These are phyloP conservation scores for Monilinia vaccinii-corymbosi DNA, from an alignment of 2,329 filamentous ascomycete genomes.

Conservation along the genomic window DNA sequence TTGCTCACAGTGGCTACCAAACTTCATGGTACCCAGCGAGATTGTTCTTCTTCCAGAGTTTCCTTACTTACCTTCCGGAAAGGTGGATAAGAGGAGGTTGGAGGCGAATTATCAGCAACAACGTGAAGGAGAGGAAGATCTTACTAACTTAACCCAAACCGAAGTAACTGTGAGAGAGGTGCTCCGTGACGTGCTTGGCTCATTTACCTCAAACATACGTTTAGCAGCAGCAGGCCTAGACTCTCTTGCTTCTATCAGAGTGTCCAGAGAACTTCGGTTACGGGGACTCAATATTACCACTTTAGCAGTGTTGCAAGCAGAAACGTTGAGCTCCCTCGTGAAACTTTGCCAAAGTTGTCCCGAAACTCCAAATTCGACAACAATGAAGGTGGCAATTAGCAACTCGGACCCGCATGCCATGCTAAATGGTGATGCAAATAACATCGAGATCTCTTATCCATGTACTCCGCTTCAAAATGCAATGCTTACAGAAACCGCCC, in stretches of 20 bases:
- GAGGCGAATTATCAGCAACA: constrained; percentile 42
- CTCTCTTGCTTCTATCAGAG: constrained; percentile 51
- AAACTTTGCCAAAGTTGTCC: constrained; percentile 26
- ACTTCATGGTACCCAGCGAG: constrained; percentile 75
- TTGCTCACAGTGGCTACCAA: constrained; percentile 68
- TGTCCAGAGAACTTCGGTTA: constrained; percentile 55
- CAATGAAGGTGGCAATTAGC: background rate
- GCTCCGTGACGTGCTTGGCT: constrained; percentile 22
- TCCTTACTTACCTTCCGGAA: constrained; percentile 73
- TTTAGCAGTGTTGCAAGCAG: constrained; percentile 50
- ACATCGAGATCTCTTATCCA: constrained; percentile 40
- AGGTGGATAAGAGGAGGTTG: constrained; percentile 63
- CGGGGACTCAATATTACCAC: constrained; percentile 48
- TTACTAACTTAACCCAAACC: constrained; percentile 24
- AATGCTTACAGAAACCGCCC: constrained; percentile 69
- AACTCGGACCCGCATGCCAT: background rate
- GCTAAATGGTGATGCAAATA: constrained; percentile 29
- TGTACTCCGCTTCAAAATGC: constrained; percentile 69
- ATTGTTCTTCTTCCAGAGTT: constrained; percentile 55
- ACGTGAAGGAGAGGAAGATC: constrained; percentile 10
- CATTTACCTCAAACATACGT: constrained; percentile 28
- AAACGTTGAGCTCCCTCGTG: constrained; percentile 35
- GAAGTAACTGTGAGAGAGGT: constrained; percentile 15
- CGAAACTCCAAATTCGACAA: background rate
- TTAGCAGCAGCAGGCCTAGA: constrained; percentile 53